A percentile compares a stretch with the other conserved stretches of the same genome.
These are phyloP conservation scores for Sphagnurus paluster DNA, from an alignment of 1,284 basidiomycete species.

Conservation along the genomic window DNA sequence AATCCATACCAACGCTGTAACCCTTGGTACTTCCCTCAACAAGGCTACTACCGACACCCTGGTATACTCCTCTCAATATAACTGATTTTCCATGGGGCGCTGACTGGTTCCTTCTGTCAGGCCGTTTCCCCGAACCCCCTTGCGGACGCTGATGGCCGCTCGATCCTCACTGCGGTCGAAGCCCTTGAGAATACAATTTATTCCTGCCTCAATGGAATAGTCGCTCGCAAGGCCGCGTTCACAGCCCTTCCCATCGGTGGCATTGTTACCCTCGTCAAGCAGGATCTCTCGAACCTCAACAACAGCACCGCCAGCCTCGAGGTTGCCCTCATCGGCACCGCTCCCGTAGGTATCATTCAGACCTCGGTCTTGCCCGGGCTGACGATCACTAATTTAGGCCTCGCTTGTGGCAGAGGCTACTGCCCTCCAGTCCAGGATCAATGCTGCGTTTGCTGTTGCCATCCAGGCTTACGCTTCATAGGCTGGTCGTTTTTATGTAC, in stretches of 20 bases:
- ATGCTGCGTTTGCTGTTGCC: too few relatives aligned
- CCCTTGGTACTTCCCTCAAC: conserved; percentile 25
- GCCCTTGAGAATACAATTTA: conserved; percentile 23
- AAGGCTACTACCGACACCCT: conserved; percentile 28
- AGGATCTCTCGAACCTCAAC: conserved; percentile 24
- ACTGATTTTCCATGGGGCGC: background rate
- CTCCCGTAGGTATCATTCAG: conserved; percentile 15
- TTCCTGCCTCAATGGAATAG: conserved; percentile 13
- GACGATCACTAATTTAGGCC: background rate
- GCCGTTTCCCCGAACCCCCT: conserved; percentile 8
- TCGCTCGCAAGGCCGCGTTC: conserved; percentile 21
- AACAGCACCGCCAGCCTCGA: conserved; percentile 16
- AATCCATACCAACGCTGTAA: conserved; percentile 30
- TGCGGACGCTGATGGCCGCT: conserved; percentile 18
- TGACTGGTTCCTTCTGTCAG: background rate
- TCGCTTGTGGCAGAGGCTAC: too few relatives aligned
- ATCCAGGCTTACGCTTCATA: too few relatives aligned
- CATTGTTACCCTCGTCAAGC: conserved; percentile 22
- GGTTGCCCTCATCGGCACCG: conserved; percentile 19
- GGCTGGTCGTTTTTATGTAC: too few relatives aligned
- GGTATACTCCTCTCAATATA: conserved; percentile 1
- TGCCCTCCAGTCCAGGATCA: too few relatives aligned
- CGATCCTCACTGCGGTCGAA: conserved; percentile 20
- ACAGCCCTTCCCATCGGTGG: conserved; percentile 24
- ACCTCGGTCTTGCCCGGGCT: background rate